These are phyloP conservation scores for Saccharomyces pastorianus DNA, from an alignment of 1,139 yeast species.

Conservation along the genomic window DNA sequence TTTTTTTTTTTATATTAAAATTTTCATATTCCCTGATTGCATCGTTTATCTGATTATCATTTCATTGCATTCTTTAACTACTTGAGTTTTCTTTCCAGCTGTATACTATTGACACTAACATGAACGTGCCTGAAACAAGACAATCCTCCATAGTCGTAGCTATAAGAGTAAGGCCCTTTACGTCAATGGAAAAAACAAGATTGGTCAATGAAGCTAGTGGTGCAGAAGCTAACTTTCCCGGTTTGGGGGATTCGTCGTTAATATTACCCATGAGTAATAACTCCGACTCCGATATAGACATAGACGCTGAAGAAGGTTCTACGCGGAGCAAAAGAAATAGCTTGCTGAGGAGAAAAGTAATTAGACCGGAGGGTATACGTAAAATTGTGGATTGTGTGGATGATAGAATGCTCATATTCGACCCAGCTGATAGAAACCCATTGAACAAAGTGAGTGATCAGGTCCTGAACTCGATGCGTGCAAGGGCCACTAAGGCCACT, in stretches of 20 bases:
- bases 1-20: background rate
- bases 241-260: conserved; percentile 19
- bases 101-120: background rate
- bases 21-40: background rate
- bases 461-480: conserved; percentile 39
- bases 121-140: conserved; percentile 27
- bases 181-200: conserved; percentile 43
- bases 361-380: conserved; percentile 49
- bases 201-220: conserved; percentile 38
- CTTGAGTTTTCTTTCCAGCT: background rate
- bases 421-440: conserved; percentile 72
- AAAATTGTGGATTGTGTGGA: conserved; percentile 77
- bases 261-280: conserved; percentile 14
- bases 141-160: conserved; percentile 72
- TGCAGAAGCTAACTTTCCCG: conserved; percentile 14
- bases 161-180: conserved; percentile 77
- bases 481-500: background rate
- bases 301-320: conserved; percentile 25
- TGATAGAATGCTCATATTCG: conserved; percentile 81
- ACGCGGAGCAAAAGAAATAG: conserved; percentile 9
- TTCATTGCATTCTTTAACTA: background rate
- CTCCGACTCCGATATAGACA: background rate
- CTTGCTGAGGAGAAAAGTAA: conserved; percentile 17
- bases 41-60: background rate
- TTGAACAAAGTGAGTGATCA: conserved; percentile 51